phyloP scores from a whole-genome alignment of 495 filamentous ascomycete species.

The Annulohypoxylon moriforme region DNA sequence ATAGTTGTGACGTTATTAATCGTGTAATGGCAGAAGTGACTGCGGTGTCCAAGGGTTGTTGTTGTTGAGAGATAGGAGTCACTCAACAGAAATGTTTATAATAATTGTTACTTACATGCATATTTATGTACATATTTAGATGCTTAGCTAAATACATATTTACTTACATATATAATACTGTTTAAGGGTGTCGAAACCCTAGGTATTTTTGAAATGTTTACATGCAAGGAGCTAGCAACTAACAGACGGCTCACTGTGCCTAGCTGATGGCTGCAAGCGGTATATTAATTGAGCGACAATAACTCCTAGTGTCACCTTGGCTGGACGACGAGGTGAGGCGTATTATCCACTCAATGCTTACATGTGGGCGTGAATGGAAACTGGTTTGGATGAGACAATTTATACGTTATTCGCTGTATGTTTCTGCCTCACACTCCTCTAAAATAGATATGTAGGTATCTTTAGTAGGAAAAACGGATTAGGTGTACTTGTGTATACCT shows the following conservation, averaged over 20 bases:
- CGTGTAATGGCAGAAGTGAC: background rate
- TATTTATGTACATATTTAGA: background rate
- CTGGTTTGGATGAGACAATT: conserved; percentile 14
- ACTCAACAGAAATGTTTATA: conserved; percentile 3
- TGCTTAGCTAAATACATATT: background rate
- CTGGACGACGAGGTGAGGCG: no score
- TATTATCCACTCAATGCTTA: conserved; percentile 23
- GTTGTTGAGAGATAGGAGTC: conserved; percentile 2
- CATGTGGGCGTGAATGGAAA: conserved; percentile 22
- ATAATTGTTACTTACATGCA: background rate
- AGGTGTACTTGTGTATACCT: background rate
- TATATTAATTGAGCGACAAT: conserved; percentile 1
- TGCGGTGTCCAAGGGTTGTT: background rate
- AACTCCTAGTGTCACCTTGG: background rate
- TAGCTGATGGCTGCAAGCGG: conserved; percentile 2
- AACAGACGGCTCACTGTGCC: background rate
- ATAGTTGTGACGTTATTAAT: background rate
- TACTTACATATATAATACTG: background rate
- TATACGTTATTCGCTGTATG: background rate
- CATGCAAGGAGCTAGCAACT: background rate
- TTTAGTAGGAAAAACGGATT: no score
- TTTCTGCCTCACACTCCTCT: no score
- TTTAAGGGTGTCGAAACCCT: background rate
- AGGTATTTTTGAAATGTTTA: background rate
- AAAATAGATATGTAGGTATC: background rate